Conservation (phyloP, 345 rosid species). For the Gossypium mustelinum region DNA sequence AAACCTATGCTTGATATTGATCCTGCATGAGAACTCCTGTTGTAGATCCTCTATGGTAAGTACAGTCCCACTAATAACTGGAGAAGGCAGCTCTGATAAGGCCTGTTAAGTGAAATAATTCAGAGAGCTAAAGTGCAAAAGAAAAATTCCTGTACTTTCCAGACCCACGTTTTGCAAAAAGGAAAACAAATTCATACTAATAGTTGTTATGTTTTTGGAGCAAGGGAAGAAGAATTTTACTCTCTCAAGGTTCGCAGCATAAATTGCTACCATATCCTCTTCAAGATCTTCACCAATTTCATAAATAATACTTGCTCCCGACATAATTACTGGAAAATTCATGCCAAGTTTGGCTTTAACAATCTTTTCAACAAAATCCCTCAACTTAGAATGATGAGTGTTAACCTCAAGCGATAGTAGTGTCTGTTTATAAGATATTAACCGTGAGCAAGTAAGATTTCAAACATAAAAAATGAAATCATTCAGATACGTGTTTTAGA, state of each 20-base stretch:
- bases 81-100: conserved; percentile 47
- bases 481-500: conserved; percentile 6
- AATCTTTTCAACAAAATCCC: conserved; percentile 88
- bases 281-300: conserved; percentile 99
- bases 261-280: conserved; percentile 61
- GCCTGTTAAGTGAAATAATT: conserved; percentile 36
- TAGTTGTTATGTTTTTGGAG: background rate
- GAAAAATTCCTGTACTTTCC: background rate
- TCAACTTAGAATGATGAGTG: conserved; percentile 66
- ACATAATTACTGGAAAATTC: conserved; percentile 82
- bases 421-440: conserved; percentile 42
- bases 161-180: background rate
- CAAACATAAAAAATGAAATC: conserved; percentile 12
- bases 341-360: conserved; percentile 94
- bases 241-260: conserved; percentile 88
- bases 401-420: conserved; percentile 81
- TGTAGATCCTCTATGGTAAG: conserved; percentile 83
- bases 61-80: conserved; percentile 40
- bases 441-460: conserved; percentile 15
- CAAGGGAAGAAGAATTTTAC: conserved; percentile 28
- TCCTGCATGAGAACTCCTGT: conserved; percentile 80
- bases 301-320: conserved; percentile 78
- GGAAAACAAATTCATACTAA: background rate
- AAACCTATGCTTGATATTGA: conserved; percentile 88
- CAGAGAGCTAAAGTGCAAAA: background rate